Evolutionary conservation across 2,329 filamentous ascomycete species (phyloP), one percentile per base, ranked within the genome.

Genomic region (Ceratocystis eucalypticola): DNA sequence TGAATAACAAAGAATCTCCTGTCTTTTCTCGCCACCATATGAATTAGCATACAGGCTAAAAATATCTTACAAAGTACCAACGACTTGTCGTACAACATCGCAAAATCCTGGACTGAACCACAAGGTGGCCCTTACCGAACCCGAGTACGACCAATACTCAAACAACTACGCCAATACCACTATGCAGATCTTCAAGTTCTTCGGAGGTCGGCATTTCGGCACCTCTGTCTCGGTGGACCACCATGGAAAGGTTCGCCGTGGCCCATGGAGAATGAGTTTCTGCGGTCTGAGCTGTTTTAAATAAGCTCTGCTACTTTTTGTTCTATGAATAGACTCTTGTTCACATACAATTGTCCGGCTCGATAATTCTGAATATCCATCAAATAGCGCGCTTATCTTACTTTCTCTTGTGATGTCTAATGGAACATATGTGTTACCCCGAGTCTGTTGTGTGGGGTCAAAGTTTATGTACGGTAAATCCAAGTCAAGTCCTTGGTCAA

Each of bases 251-350:
- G 73, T 81, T 6, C 78, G 75, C 62, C 76, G 78, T 10, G 80
- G 80, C 1, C 79, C 79, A 2, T 82, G 79, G 78, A 75, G 80
- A 55, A 78, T 82, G 71, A 78, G 77, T 62, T 73, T 80, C 53
- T 78, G 79, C 68, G 76, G 74, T 57, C 81, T 80, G 72, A 80
- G 76, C 75, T 82, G 80, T 74, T 82, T 82, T 76, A 78, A 74
- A 66, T 70, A 68, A 57, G n/a, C 53, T 41, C 28, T 22, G 10
- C 20, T 5, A n/a, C 37, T 41, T 12, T 41, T 41, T 41, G 12
- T 41, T 15, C 37, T 1, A 41, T 41, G 25, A 2, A 15, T 25
- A 5, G 20, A 59, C 55, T n/a, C 5, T 25, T 55, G 5, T 55
- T 3, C 17, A 48, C 3, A 28, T 53, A 15, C 12, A 53, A 25